Evolutionary conservation across 129 eudicot genomes (phyloP).

Genomic region (Pulicaria dysenterica): DNA sequence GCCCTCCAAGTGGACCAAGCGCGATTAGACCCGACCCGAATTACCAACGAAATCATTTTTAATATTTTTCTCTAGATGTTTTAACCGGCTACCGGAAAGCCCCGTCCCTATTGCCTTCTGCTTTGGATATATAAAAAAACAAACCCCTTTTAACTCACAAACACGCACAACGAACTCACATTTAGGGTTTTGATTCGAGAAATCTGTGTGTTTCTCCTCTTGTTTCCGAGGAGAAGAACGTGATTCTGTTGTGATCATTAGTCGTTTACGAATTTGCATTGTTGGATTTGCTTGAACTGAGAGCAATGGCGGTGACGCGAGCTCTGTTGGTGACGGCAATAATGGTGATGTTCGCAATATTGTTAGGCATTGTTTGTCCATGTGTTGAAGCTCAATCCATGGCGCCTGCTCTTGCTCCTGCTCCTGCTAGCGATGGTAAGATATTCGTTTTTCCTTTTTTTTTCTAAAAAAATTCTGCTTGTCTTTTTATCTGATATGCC

Average conservation of each 20-base stretch:
- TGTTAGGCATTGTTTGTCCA: constrained; percentile 36
- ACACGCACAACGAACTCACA: background rate
- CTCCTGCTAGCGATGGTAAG: constrained; percentile 63
- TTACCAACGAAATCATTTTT: background rate
- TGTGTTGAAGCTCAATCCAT: constrained; percentile 37
- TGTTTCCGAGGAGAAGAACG: background rate
- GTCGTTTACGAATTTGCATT: background rate
- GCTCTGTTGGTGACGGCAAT: constrained; percentile 19
- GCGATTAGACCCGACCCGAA: background rate
- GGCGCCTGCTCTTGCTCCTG: constrained; percentile 50
- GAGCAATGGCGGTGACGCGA: constrained; percentile 32
- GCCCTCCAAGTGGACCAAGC: constrained; percentile 28
- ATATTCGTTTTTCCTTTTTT: background rate
- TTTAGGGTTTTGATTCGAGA: constrained; percentile 30
- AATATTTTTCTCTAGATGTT: background rate
- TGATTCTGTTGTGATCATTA: background rate
- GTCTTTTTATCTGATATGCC: background rate
- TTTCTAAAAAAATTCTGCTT: background rate
- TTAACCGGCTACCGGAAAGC: constrained; percentile 28
- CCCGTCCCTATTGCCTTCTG: constrained; percentile 8
- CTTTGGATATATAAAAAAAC: constrained; percentile 7
- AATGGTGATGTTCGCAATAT: constrained; percentile 30
- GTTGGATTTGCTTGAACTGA: background rate
- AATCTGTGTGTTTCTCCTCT: constrained; percentile 13
- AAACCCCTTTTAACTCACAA: background rate